Evolutionary conservation across 2,329 filamentous ascomycete genomes (phyloP), one percentile per base, ranked within the genome.

Genomic region (Ceratocystis alfenasii): DNA sequence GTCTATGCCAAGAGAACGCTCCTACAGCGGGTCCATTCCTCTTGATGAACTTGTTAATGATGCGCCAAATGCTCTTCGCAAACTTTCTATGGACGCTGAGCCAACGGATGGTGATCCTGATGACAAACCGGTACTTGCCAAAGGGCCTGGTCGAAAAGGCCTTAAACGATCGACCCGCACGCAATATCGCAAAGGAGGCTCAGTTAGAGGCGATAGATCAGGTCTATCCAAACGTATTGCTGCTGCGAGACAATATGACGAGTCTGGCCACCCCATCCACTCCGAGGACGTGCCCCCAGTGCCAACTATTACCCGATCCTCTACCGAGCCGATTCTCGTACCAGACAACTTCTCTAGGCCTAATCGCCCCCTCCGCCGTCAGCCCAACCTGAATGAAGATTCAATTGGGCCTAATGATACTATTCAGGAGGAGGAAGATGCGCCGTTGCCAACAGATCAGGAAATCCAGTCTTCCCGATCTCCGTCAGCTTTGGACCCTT

Each of bases 81-180:
- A 87, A 71, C 78, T 94, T 73, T 77, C 82, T 1, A 76, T 87
- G 76, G 81, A 82, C 55, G 76, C 79, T 10, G 79, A 81, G 67
- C 72, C 78, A 69, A 70, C 72, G 70, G 89, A 90, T 50, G 59
- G 63, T 15, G 65, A 65, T 48, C 36, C 62, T 28, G 55, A 62
- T 33, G 93, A 97, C 73, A 87, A 88, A 78, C 91, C 92, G 5
- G 96, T 97, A 69, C 78, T 97, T 53, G 89, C 91, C 1, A 83
- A 87, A 66, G 85, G 87, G 22, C 85, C 86, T 1, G 90, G 66
- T 17, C 30, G 90, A 2, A 85, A 87, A 74, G 89, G 90, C 41
- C 78, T 99, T 62, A 87, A 94, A 70, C 84, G 94, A 68, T 96
- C 94, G 12, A 99, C 91, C 22, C 84, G 90, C 65, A 99, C 94